Evolutionary conservation across 2,329 filamentous ascomycete species (phyloP).

Genomic region (Sclerotiophoma versabilis): DNA sequence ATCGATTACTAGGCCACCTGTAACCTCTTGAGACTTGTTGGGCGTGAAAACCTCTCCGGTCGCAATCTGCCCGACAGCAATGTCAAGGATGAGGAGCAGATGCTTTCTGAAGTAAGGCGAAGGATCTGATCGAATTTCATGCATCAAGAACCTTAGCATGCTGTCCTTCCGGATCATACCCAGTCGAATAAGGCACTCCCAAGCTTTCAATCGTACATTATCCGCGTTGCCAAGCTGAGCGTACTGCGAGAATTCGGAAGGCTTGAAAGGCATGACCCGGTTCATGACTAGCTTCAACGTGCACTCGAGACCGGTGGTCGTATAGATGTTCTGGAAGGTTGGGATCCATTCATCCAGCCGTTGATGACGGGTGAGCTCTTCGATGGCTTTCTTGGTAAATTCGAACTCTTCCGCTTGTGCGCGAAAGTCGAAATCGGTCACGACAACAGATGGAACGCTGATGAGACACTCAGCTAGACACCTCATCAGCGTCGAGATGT

Average conservation of each 20-base stretch:
- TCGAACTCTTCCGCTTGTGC: constrained; percentile 60
- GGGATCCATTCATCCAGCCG: constrained; percentile 72
- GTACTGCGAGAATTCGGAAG: constrained; percentile 67
- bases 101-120: constrained; percentile 65
- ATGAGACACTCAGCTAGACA: constrained; percentile 64
- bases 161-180: constrained; percentile 59
- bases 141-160: constrained; percentile 64
- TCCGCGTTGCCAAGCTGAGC: constrained; percentile 66
- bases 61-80: constrained; percentile 64
- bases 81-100: constrained; percentile 61
- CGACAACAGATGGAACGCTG: constrained; percentile 21
- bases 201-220: constrained; percentile 66
- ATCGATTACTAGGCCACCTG: constrained; percentile 63
- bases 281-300: constrained; percentile 62
- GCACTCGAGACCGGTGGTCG: constrained; percentile 67
- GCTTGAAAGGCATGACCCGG: constrained; percentile 60
- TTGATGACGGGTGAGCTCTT: constrained; percentile 68
- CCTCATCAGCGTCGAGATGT: constrained; percentile 80
- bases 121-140: constrained; percentile 62
- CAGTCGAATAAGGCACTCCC: constrained; percentile 63
- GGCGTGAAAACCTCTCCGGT: constrained; percentile 57
- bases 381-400: constrained; percentile 64
- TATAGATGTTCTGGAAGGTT: constrained; percentile 70
- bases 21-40: constrained; percentile 40
- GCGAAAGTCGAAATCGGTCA: constrained; percentile 54